These are phyloP conservation scores for Backusella luteola DNA, from an alignment of 192 early-diverging fungal species.

Conservation along the genomic window DNA sequence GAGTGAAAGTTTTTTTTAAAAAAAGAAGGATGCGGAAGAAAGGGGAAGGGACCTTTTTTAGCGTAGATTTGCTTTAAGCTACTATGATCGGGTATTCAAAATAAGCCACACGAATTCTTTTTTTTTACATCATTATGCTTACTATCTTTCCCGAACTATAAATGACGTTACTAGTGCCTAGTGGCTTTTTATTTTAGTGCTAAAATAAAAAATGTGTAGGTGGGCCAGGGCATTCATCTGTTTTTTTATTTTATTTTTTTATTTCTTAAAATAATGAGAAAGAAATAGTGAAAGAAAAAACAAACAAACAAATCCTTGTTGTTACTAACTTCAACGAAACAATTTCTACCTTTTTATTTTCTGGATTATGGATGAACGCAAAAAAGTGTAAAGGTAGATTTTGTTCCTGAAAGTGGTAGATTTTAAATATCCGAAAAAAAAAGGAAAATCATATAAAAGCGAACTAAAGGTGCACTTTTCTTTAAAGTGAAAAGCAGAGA, in stretches of 20 bases:
- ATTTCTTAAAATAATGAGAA: not conserved
- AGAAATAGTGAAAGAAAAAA: not conserved
- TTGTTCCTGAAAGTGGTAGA: not conserved
- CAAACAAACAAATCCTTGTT: not conserved
- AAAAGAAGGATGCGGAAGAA: not conserved
- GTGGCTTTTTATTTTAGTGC: not conserved
- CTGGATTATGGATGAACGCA: not conserved
- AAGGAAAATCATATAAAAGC: not conserved
- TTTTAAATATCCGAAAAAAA: not conserved
- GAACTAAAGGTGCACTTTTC: not conserved
- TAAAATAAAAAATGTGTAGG: not conserved
- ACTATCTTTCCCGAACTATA: not conserved
- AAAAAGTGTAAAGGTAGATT: not conserved
- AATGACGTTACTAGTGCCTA: not conserved
- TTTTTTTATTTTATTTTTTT: no score
- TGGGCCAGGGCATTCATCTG: not conserved
- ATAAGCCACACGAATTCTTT: not conserved
- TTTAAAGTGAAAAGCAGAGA: not conserved
- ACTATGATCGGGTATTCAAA: conserved; percentile 1
- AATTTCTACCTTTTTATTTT: not conserved
- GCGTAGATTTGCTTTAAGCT: not conserved
- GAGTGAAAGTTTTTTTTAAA: not conserved
- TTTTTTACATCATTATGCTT: conserved; percentile 6
- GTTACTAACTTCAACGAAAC: not conserved
- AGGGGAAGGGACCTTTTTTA: not conserved